Evolutionary conservation across 2,329 filamentous ascomycete genomes (phyloP), one percentile per base, ranked within the genome.

Genomic region (Biscogniauxia marginata): DNA sequence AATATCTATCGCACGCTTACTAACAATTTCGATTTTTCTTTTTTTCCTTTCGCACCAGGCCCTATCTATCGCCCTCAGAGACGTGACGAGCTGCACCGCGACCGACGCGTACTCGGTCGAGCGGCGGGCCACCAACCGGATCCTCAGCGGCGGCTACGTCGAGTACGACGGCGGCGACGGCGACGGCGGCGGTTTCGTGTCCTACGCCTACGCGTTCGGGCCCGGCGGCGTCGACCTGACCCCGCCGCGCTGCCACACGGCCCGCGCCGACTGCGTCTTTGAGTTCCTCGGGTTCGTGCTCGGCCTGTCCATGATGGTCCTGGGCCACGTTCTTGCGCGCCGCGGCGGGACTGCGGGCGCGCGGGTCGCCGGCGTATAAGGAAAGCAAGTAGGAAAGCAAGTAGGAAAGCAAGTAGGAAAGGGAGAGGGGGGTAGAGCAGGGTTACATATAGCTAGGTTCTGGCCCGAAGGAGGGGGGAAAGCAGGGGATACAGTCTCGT

Each of bases 61-160:
- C 43, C 7, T 45, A 7, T 2, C n/a, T 16, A 4, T 7, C 3
- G 53, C 48, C 23, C 18, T 61, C 39, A 30, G 7, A 4, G 13
- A 1, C 3, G 39, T 57, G 3, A 5, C 30, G 3, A 55, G 52
- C n/a, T 61, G 59, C 46, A 49, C 19, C 1, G 22, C 50, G 16
- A 50, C 18, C 8, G 50, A 53, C 44, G 11, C 19, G 0, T 7
- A 13, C 3, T 24, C 56, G 7, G 4, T n/a, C 11, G 20, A 44
- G 43, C n/a, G 18, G 9, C 46, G 56, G n/a, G 7, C 7, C 3
- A 25, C 19, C 7, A 59, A 57, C 47, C 19, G 16, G 11, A 59
- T 61, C 30, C 18, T 57, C 50, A 55, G 22, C 18, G 56, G 54
- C 18, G 56, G 56, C 3, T 59, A 56, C 18, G 2, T 47, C 3